Base-by-base conservation (phyloP, 2,329 filamentous ascomycete species). In the Dothideomycetidae sp. region DNA sequence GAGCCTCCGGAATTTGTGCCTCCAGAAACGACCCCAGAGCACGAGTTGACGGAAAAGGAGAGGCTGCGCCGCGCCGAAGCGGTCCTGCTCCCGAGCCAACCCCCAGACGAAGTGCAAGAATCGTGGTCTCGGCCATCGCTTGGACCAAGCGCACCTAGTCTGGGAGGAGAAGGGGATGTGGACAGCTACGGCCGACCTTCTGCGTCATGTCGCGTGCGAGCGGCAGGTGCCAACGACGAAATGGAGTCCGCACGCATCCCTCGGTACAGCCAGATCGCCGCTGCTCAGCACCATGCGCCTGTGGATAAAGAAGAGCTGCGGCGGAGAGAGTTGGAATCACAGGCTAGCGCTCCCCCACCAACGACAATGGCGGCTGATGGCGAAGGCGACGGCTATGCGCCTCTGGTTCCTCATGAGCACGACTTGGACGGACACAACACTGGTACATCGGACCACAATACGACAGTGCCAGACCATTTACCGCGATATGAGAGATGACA, bases 71-170 rank as follows among this genome's bases (percentile, higher is more conserved):
- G 73, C 41, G 84, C 83, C 29, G 86, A 94, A 59, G 71, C 78
- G 46, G 71, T 77, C 32, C 62, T 94, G 4, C 59, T 94, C 14
- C 88, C 88, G 2, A 93, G 85, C 51, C 76, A 77, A 49, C 86
- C 82, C 10, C 71, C 80, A 7, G 21, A 26, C n/a, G 21, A n/a
- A 26, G 10, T 64, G 41, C 5, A 32, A 39, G 12, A 50, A 49
- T 15, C 23, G 12, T 14, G 31, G 21, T 30, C 18, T 15, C 14
- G 16, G 26, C 5, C 21, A 28, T 28, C 14, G 29, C n/a, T 14
- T 34, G 5, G 31, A n/a, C n/a, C 38, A 13, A 33, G 33, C 11
- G 41, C 41, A 5, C 42, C 41, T 15, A 12, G 26, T 2, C 19
- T 38, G 13, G 36, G 33, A 12, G 13, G 28, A 10, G 36, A 32